These are phyloP conservation scores for Wickerhamomyces sydowiorum DNA, from an alignment of 805 yeast species.

Conservation along the genomic window DNA sequence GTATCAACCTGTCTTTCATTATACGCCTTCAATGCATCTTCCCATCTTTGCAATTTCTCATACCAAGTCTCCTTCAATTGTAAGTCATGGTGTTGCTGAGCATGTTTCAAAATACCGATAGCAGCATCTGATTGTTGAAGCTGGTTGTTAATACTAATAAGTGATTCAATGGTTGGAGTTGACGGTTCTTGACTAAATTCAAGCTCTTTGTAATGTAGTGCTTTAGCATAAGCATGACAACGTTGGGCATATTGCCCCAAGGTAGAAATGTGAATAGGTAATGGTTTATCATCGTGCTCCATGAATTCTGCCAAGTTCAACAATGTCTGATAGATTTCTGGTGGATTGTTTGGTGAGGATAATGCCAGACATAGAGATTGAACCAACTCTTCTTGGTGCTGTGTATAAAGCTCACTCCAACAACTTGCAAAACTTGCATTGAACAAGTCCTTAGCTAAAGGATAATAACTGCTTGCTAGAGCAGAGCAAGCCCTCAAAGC, in stretches of 20 bases:
- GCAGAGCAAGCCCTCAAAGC: constrained; percentile 91
- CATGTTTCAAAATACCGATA: constrained; percentile 91
- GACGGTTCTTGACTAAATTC: constrained; percentile 93
- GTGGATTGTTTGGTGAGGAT: constrained; percentile 87
- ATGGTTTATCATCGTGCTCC: constrained; percentile 95
- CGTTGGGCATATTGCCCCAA: constrained; percentile 90
- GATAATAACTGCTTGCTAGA: constrained; percentile 80
- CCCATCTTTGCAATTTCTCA: constrained; percentile 96
- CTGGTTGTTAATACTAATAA: constrained; percentile 90
- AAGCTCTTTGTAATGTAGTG: constrained; percentile 89
- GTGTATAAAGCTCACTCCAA: constrained; percentile 88
- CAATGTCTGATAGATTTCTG: constrained; percentile 89
- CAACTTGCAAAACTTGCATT: constrained; percentile 94
- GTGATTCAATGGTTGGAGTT: constrained; percentile 84
- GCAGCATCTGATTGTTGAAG: constrained; percentile 97
- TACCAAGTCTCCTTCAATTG: constrained; percentile 97
- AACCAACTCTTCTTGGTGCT: constrained; percentile 84
- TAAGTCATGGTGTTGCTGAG: constrained; percentile 83
- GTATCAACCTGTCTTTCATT: constrained; percentile 71
- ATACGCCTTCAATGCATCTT: constrained; percentile 90
- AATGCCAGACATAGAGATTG: constrained; percentile 81
- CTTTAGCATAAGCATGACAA: constrained; percentile 97
- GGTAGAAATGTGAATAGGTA: constrained; percentile 87
- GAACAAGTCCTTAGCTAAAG: constrained; percentile 84
- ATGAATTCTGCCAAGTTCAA: constrained; percentile 89